Conservation (phyloP, 208 protist genomes). For the Trypanosoma congolense region DNA sequence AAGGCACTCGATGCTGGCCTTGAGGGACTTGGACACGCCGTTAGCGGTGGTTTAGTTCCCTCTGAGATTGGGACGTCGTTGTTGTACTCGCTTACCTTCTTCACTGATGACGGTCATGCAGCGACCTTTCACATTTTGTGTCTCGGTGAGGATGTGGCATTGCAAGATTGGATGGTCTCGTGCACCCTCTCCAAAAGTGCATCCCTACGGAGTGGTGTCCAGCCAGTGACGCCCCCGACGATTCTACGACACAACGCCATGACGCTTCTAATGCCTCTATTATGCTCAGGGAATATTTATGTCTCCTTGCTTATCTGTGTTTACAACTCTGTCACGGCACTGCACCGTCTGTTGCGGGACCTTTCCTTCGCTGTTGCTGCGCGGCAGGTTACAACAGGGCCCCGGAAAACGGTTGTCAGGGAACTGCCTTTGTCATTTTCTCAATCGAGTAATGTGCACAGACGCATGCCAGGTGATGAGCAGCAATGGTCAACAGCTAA, state of each 20-base stretch:
- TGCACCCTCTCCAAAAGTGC: constrained; percentile 59
- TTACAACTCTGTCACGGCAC: constrained; percentile 77
- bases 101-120: constrained; percentile 59
- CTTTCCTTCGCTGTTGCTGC: constrained; percentile 62
- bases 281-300: constrained; percentile 82
- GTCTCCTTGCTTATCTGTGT: constrained; percentile 75
- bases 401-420: constrained; percentile 47
- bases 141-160: constrained; percentile 64
- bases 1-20: constrained; percentile 77
- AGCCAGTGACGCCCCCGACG: too few relatives aligned
- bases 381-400: constrained; percentile 67
- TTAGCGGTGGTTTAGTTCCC: constrained; percentile 51
- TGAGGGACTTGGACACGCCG: constrained; percentile 61
- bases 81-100: constrained; percentile 75
- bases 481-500: not conserved
- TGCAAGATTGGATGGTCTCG: constrained; percentile 67
- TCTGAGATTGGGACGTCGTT: constrained; percentile 73
- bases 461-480: not conserved
- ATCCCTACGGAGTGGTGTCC: constrained; percentile 15
- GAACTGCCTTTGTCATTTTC: too few relatives aligned
- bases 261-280: constrained; percentile 57
- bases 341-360: constrained; percentile 60
- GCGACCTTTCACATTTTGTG: constrained; percentile 77
- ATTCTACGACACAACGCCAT: constrained; percentile 73
- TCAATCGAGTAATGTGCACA: too few relatives aligned